Percentiles rank a stretch among this genome's conserved stretches.
Conservation (phyloP, 371 early-diverging fungal genomes). For the Mortierella polycephala region DNA sequence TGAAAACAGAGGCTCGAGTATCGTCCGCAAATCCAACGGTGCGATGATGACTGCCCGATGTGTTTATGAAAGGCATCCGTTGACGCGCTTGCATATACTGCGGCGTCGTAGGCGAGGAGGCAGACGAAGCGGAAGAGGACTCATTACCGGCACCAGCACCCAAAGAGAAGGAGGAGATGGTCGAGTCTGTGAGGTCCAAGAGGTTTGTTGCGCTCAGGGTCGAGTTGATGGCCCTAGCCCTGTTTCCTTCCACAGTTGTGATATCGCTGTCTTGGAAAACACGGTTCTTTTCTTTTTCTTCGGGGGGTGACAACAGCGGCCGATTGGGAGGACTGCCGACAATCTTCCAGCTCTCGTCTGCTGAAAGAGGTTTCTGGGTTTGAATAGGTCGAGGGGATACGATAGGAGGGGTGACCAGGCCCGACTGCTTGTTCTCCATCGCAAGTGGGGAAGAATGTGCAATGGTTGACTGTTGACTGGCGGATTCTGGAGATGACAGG, state of each 20-base stretch:
- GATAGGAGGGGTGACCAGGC: conserved; percentile 30
- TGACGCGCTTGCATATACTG: conserved; percentile 15
- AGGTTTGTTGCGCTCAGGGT: not conserved
- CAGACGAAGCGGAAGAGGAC: conserved; percentile 20
- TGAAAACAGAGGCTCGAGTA: conserved; percentile 9
- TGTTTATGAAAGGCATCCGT: not conserved
- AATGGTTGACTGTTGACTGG: not conserved
- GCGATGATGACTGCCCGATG: conserved; percentile 1
- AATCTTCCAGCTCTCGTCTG: conserved; percentile 31
- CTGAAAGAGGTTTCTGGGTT: not conserved
- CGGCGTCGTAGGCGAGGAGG: conserved; percentile 19
- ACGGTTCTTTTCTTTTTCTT: not conserved
- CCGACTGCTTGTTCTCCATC: conserved; percentile 11
- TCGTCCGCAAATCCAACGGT: not conserved
- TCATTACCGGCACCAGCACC: conserved; percentile 14
- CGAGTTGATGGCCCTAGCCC: not conserved
- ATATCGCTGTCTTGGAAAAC: conserved; percentile 6
- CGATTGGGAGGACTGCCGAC: conserved; percentile 44
- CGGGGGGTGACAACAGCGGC: conserved; percentile 25
- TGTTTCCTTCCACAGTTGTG: not conserved
- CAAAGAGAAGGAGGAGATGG: conserved; percentile 18
- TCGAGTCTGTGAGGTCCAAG: conserved; percentile 32
- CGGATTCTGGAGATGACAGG: not conserved
- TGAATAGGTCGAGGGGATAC: conserved; percentile 33
- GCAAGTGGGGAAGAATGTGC: not conserved